A percentile compares a stretch with the other conserved stretches of the same genome.
Conservation (phyloP, 202 grass and related monocot species). For the Elaeis oleifera region DNA sequence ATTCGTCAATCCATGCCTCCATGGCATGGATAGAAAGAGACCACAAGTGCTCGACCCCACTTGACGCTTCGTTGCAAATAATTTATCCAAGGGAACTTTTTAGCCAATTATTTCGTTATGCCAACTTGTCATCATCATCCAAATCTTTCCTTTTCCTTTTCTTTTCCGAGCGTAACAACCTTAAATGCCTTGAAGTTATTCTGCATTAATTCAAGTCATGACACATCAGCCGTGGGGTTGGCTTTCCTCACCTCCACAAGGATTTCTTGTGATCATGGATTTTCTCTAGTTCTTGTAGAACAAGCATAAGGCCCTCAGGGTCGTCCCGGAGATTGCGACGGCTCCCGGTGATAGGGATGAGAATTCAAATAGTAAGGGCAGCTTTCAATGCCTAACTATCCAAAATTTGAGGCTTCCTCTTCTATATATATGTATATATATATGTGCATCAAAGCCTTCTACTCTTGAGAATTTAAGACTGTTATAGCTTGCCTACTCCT, state of each 20-base stretch:
- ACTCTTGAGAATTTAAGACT: not conserved
- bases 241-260: not conserved
- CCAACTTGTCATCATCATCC: constrained; percentile 22
- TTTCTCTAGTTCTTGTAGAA: constrained; percentile 4
- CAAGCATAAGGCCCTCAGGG: constrained; percentile 12
- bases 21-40: not conserved
- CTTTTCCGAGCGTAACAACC: constrained; percentile 18
- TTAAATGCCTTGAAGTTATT: not conserved
- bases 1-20: not conserved
- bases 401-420: not conserved
- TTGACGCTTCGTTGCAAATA: not conserved
- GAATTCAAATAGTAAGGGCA: not conserved
- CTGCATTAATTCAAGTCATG: not conserved
- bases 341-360: constrained; percentile 1
- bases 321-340: constrained; percentile 5
- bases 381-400: not conserved
- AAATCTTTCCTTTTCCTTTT: not conserved
- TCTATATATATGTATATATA: not conserved
- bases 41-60: not conserved
- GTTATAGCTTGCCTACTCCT: too few relatives aligned
- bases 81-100: not conserved
- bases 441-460: not conserved
- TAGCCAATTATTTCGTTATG: constrained; percentile 22
- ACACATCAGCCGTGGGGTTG: not conserved
- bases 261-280: constrained; percentile 10